A percentile compares a stretch with the other conserved stretches of the same genome.
These are phyloP conservation scores for Groenewaldozyma salmanticensis DNA, from an alignment of 805 yeast species.

Conservation along the genomic window DNA sequence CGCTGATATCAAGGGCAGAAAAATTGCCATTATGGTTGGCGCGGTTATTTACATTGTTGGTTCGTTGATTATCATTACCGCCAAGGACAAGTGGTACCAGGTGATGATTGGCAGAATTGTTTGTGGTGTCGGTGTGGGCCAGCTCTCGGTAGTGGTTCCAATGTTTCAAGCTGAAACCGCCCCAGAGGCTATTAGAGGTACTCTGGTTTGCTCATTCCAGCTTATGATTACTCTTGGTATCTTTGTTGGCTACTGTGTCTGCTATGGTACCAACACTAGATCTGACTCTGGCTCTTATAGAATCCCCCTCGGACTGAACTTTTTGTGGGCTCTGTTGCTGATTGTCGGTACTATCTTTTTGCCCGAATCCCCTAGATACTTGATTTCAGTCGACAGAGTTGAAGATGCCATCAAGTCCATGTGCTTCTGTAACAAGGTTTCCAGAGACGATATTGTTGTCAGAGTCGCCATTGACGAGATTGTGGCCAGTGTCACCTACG, in stretches of 20 bases:
- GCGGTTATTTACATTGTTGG: conserved; percentile 45
- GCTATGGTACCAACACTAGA: conserved; percentile 54
- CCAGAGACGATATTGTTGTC: conserved; percentile 25
- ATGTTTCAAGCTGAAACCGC: conserved; percentile 71
- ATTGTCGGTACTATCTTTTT: conserved; percentile 52
- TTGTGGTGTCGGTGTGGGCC: conserved; percentile 73
- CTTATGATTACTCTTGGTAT: conserved; percentile 67
- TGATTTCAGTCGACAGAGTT: conserved; percentile 44
- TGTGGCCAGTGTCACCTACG: conserved; percentile 40
- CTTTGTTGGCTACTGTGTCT: conserved; percentile 57
- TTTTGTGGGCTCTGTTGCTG: conserved; percentile 55
- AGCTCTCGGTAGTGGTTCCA: conserved; percentile 65
- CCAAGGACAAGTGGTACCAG: conserved; percentile 32
- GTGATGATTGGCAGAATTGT: conserved; percentile 59
- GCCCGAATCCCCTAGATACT: conserved; percentile 72
- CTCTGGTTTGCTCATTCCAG: conserved; percentile 70
- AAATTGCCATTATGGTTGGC: conserved; percentile 29
- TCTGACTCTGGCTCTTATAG: conserved; percentile 45
- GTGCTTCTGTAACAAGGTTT: conserved; percentile 33
- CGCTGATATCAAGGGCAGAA: conserved; percentile 39
- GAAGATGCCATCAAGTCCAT: conserved; percentile 52
- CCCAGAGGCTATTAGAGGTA: conserved; percentile 74
- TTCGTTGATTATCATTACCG: conserved; percentile 38
- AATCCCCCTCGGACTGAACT: conserved; percentile 68
- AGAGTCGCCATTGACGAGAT: conserved; percentile 29